Conservation (phyloP, 1,284 basidiomycete species). For the Fomitopsis palustris region DNA sequence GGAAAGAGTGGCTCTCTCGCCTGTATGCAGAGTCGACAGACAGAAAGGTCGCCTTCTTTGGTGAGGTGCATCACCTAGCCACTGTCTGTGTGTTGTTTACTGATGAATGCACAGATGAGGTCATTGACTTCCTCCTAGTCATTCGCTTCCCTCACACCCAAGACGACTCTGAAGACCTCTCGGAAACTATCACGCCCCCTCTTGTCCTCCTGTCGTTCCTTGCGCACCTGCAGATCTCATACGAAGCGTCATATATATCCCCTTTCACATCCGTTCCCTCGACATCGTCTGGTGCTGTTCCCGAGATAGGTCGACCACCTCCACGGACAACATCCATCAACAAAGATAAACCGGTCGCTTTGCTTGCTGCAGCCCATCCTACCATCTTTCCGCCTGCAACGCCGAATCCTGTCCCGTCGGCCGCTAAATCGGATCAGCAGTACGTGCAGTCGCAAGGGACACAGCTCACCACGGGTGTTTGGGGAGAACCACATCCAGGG, state of each 20-base stretch:
- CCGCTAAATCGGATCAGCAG: constrained; percentile 62
- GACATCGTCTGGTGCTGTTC: constrained; percentile 8
- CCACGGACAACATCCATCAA: constrained; percentile 25
- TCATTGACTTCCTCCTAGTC: constrained; percentile 65
- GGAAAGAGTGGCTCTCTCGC: constrained; percentile 55
- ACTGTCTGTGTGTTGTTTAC: not conserved
- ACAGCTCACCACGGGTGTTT: constrained; percentile 62
- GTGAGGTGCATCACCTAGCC: constrained; percentile 36
- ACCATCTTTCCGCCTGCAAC: constrained; percentile 74
- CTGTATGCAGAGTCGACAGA: constrained; percentile 20
- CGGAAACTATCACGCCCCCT: constrained; percentile 44
- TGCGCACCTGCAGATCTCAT: constrained; percentile 69
- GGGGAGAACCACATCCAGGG: constrained; percentile 53
- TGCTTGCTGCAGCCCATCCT: constrained; percentile 37
- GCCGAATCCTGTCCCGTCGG: constrained; percentile 71
- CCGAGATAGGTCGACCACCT: constrained; percentile 14
- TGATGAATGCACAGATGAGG: constrained; percentile 51
- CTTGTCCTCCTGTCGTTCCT: constrained; percentile 59
- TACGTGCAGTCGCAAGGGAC: constrained; percentile 79
- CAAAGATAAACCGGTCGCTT: constrained; percentile 30
- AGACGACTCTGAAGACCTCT: constrained; percentile 18
- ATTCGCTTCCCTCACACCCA: constrained; percentile 30
- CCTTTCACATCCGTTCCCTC: constrained; percentile 30
- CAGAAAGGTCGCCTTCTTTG: constrained; percentile 69
- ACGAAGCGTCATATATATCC: constrained; percentile 81